Evolutionary conservation across 345 rosid genomes (phyloP), one percentile per base, ranked within the genome.

Genomic region (Aegle marmelos): DNA sequence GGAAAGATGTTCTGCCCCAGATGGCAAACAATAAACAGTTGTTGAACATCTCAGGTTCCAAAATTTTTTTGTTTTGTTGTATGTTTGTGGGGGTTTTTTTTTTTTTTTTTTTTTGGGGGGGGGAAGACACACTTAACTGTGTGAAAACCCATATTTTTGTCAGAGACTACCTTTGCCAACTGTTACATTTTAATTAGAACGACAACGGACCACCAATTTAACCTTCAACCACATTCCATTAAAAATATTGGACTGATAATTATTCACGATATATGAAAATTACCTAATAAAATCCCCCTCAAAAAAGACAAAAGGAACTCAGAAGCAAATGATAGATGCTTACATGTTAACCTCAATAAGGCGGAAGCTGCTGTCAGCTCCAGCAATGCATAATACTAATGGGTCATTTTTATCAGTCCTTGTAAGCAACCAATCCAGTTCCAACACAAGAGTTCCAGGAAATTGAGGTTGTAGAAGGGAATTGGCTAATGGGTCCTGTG

Each of bases 291-390:
- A 31, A 22, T 5, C 69, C 31, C 31, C 48, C 9, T n/a, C 27
- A 31, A 61, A 33, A 63, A 71, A 68, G 28, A 31, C 25, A 67
- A 16, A 78, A 57, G 25, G 28, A 72, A 60, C 77, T 59, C 68
- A 70, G 68, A 22, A 53, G 16, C 41, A 24, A 17, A 61, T 48
- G 60, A 53, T 56, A 74, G 74, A 39, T 72, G 87, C 99, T 78
- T 91, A 95, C 99, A 83, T 79, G 74, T 83, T 89, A 84, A 93
- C 90, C 82, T 93, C 98, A 77, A 93, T 82, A 68, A 95, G 92
- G 76, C 99, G 97, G 82, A 93, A 92, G 86, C 95, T 93, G 82
- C 99, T 85, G 87, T 95, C 99, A 83, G 98, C 98, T 83, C 97
- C 99, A 84, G 97, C 99, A 13, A 95, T 82, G 85, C 98, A 95